Evolutionary conservation across 2,329 filamentous ascomycete genomes (phyloP), one percentile per base, ranked within the genome.

Genomic region (Neopestalotiopsis clavispora): DNA sequence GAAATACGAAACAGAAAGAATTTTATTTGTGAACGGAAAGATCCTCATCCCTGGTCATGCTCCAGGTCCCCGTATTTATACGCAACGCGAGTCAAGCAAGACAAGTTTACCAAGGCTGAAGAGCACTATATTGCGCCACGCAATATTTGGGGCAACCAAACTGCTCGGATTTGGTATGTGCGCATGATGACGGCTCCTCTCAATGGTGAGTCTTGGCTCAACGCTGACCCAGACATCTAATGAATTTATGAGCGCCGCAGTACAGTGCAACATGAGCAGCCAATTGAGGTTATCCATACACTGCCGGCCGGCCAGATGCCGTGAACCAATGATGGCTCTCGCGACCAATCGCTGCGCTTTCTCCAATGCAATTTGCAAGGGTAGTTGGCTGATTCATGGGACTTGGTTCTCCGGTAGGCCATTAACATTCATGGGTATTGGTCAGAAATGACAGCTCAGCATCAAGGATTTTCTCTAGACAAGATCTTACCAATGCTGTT

Each of bases 201-300:
- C 20, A 17, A 52, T 52, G 45, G 17, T 52, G 14, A 52, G 45
- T n/a, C 28, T 59, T 59, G 57, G 23, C 30, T 28, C n/a, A 52
- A 52, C 45, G 45, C 45, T 52, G 45, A 30, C 57, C 57, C 12
- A 59, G 57, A 59, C 57, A 14, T 14, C 23, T 30, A 30, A 59
- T 59, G 30, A 34, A 59, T 28, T 28, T 28, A 59, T 62, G 32
- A 62, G 30, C 32, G 62, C 32, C 20, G 62, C 38, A 40, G n/a
- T 34, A 23, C 38, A 20, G 45, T 52, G n/a, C 45, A 52, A 52
- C 45, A 34, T 52, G 38, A 52, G 17, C 62, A 23, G 20, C 38
- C 42, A 30, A 49, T 23, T 49, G 20, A 65, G 62, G 38, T 65
- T 65, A 65, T 52, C 62, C 62, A 30, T 65, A 14, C n/a, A 28